These are phyloP conservation scores for Ogataea wickerhamii DNA, from an alignment of 805 yeast species.

Conservation along the genomic window DNA sequence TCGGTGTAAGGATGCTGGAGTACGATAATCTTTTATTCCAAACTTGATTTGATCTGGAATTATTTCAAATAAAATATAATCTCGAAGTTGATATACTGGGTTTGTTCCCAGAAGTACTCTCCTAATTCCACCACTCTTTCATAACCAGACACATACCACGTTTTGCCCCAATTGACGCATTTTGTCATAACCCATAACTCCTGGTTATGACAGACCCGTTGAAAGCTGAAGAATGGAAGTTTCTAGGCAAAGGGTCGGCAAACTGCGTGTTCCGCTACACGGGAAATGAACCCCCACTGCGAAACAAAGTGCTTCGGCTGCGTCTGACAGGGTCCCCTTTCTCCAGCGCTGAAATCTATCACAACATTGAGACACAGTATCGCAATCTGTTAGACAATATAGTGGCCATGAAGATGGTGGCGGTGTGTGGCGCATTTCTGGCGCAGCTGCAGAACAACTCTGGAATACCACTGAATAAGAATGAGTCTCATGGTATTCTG, in stretches of 20 bases:
- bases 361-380: slow-evolving; percentile 33
- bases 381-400: slow-evolving; percentile 15
- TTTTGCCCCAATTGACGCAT: no score
- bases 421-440: slow-evolving; percentile 2
- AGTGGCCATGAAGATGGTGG: slow-evolving; percentile 15
- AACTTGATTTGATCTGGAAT: no score
- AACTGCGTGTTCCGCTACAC: slow-evolving; percentile 42
- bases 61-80: no score
- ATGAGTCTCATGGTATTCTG: slow-evolving; percentile 24
- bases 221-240: slow-evolving; percentile 43
- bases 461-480: slow-evolving; percentile 5
- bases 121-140: no score
- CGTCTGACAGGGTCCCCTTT: slow-evolving; percentile 33
- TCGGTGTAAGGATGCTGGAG: background rate
- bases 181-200: no score
- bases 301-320: slow-evolving; percentile 39
- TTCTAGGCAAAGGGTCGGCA: slow-evolving; percentile 46
- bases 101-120: no score
- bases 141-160: no score
- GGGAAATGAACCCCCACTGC: slow-evolving; percentile 33
- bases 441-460: slow-evolving; percentile 1
- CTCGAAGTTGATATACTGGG: no score
- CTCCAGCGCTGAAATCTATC: slow-evolving; percentile 39
- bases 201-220: no score
- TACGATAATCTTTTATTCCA: no score